A percentile compares a stretch with the other conserved stretches of the same genome.
These are phyloP conservation scores for Solanum pimpinellifolium DNA, from an alignment of 257 asterid species.

Conservation along the genomic window DNA sequence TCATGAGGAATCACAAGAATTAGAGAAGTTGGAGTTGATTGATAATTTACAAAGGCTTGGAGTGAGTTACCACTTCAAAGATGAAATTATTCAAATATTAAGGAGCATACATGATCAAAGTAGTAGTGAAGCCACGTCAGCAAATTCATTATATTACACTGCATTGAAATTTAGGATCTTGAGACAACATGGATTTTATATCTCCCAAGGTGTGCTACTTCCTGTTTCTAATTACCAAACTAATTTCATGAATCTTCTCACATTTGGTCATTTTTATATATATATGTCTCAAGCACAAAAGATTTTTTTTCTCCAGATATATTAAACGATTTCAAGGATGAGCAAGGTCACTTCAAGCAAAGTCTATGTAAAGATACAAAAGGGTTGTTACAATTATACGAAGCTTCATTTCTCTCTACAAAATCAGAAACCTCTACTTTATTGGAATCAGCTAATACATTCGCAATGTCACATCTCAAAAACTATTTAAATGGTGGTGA, in stretches of 20 bases:
- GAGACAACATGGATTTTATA: conserved; percentile 17
- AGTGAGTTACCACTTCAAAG: too few species aligned
- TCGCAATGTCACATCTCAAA: conserved; percentile 3
- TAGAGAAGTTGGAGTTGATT: background rate
- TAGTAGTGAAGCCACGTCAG: background rate
- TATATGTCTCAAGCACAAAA: background rate
- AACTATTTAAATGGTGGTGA: background rate
- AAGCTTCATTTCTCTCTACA: conserved; percentile 28
- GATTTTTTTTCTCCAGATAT: background rate
- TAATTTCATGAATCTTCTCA: too few species aligned
- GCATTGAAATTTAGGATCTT: conserved; percentile 31
- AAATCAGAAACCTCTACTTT: conserved; percentile 12
- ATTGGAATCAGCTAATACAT: conserved; percentile 25
- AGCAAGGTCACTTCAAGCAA: conserved; percentile 1
- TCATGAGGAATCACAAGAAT: background rate
- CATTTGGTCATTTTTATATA: background rate
- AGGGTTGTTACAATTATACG: conserved; percentile 33
- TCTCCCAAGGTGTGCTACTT: background rate
- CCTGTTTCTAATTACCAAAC: too few species aligned
- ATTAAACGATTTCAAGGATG: conserved; percentile 14
- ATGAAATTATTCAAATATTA: too few species aligned
- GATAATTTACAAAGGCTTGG: too few species aligned
- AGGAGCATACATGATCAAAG: background rate
- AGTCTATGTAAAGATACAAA: background rate
- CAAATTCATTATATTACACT: conserved; percentile 11